A percentile compares a stretch with the other conserved stretches of the same genome.
phyloP scores from a whole-genome alignment of 371 early-diverging fungal genomes.

The Pancytospora philotis region DNA sequence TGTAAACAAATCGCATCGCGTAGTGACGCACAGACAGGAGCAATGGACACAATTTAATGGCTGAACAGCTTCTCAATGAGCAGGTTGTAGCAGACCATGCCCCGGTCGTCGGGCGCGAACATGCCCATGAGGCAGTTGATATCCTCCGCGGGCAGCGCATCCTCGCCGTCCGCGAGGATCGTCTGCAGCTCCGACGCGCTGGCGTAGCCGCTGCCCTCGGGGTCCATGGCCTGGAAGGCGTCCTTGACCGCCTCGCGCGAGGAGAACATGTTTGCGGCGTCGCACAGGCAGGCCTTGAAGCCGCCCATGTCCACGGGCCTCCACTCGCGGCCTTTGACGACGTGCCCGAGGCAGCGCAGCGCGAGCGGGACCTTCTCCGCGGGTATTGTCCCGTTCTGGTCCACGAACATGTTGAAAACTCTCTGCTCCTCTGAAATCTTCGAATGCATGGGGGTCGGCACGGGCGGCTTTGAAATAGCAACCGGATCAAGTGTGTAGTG shows the following conservation, averaged over 20 bases:
- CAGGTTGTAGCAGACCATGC: slow-evolving; percentile 43
- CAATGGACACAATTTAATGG: too few species aligned
- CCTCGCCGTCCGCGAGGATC: slow-evolving; percentile 33
- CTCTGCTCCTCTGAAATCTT: too few species aligned
- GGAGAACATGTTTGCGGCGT: not conserved
- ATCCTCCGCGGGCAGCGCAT: slow-evolving; percentile 36
- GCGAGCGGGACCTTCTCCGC: not conserved
- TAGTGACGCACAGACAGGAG: too few species aligned
- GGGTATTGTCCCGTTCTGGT: not conserved
- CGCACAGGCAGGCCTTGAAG: not conserved
- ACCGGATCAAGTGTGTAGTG: too few species aligned
- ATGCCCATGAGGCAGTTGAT: slow-evolving; percentile 37
- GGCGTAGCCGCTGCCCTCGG: slow-evolving; percentile 42
- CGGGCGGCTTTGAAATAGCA: too few species aligned
- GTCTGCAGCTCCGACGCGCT: slow-evolving; percentile 32
- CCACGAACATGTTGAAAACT: slow-evolving; percentile 23
- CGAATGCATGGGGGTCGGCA: too few species aligned
- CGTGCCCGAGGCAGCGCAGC: slow-evolving; percentile 21
- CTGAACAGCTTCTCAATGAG: slow-evolving; percentile 25
- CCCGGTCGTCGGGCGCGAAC: slow-evolving; percentile 48
- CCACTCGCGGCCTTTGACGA: not conserved
- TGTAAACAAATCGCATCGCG: too few species aligned
- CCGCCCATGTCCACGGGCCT: not conserved
- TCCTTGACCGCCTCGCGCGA: slow-evolving; percentile 36
- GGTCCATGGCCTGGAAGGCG: slow-evolving; percentile 38